Conservation (phyloP, 164 flowering plant species). For the Nelumbo lutea region DNA sequence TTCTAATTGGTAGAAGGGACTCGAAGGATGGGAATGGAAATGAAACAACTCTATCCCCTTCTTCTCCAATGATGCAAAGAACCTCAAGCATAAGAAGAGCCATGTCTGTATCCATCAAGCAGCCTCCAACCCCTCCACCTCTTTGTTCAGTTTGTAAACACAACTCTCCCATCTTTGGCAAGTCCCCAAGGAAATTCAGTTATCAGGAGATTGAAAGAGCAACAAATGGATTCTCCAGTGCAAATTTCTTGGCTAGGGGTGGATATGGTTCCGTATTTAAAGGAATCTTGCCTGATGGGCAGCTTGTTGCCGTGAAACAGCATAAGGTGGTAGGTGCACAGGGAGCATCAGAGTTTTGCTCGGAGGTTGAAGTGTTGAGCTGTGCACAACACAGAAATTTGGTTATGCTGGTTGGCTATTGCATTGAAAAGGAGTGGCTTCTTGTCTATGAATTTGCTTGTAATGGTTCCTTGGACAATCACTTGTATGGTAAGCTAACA, state of each 20-base stretch:
- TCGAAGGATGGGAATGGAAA: conserved; percentile 1
- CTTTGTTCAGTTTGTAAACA: conserved; percentile 36
- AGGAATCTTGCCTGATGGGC: conserved; percentile 40
- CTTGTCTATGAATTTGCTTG: conserved; percentile 41
- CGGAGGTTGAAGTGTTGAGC: conserved; percentile 43
- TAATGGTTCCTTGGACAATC: conserved; percentile 42
- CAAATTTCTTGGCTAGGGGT: conserved; percentile 41
- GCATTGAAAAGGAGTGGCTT: conserved; percentile 36
- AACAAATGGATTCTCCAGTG: conserved; percentile 31
- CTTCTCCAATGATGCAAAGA: conserved; percentile 14
- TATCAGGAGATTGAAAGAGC: conserved; percentile 32
- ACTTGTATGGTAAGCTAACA: conserved; percentile 30
- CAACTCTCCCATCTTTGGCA: conserved; percentile 34
- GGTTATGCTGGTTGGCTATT: conserved; percentile 45
- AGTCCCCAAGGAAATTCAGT: conserved; percentile 32
- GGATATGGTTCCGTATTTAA: conserved; percentile 38
- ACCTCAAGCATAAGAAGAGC: conserved; percentile 31
- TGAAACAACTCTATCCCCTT: background rate
- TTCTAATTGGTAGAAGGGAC: background rate
- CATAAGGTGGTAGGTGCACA: conserved; percentile 33
- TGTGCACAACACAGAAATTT: conserved; percentile 49
- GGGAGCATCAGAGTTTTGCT: conserved; percentile 39
- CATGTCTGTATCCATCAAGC: conserved; percentile 28
- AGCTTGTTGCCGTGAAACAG: conserved; percentile 44
- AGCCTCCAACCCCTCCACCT: conserved; percentile 35